Base-by-base conservation (phyloP, 345 rosid species). In the Mangifera indica region DNA sequence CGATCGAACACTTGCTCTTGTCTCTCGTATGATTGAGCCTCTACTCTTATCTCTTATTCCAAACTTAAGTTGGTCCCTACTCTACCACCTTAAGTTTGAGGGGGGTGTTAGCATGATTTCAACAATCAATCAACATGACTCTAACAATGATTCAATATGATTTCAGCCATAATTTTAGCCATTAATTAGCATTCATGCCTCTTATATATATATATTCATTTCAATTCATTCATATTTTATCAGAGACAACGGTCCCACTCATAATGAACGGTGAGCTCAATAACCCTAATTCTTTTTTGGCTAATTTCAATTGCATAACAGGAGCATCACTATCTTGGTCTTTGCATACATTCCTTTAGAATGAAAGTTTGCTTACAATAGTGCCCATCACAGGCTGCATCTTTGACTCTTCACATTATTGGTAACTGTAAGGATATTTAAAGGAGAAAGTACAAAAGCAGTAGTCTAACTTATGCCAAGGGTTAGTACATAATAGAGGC, bases 221-320 rank as follows among this genome's bases (percentile, higher is more conserved):
- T n/a, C n/a, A n/a, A n/a, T n/a, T n/a, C n/a, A n/a, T n/a, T n/a
- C n/a, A n/a, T n/a, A n/a, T n/a, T n/a, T n/a, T n/a, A n/a, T n/a
- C n/a, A n/a, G n/a, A n/a, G n/a, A 54, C 55, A 75, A 29, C 22
- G 65, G 63, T 60, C 48, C 78, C 76, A 77, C 63, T 48, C 78
- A 79, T 71, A 71, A 26, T 8, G 87, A 76, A 81, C 80, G 87
- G 98, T 94, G 76, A 77, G 87, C 49, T 40, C 67, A 12, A 52
- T 67, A 40, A 71, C 51, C 21, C 40, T 9, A 8, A 29, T 45
- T 24, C 21, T 34, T 59, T 10, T 29, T 15, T 61, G 20, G 32
- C n/a, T 37, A 46, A 37, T 61, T 63, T 51, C 58, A 26, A 9
- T 22, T 46, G 67, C 32, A 53, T 44, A 32, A 57, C 55, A 4